These are phyloP conservation scores for Penicillium sp. DNA, from an alignment of 2,329 filamentous ascomycete species.

Conservation along the genomic window DNA sequence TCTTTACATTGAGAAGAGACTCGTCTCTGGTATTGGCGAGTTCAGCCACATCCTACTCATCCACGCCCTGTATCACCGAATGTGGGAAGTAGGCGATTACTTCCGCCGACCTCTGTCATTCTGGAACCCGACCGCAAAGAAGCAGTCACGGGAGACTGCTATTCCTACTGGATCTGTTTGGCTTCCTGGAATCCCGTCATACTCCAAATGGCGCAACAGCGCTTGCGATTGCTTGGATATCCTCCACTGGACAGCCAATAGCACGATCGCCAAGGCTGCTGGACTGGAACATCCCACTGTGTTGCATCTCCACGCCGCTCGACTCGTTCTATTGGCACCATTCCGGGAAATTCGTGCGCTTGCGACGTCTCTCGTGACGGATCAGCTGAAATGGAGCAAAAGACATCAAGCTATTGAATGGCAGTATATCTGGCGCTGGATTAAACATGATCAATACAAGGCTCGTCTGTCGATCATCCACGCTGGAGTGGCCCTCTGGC, in stretches of 20 bases:
- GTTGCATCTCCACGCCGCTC: constrained; percentile 57
- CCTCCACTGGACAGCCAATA: constrained; percentile 61
- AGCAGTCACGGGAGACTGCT: constrained; percentile 37
- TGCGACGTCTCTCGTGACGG: constrained; percentile 39
- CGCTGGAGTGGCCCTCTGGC: constrained; percentile 56
- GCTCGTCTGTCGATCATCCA: constrained; percentile 60
- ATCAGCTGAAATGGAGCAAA: constrained; percentile 34
- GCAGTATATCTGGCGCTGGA: constrained; percentile 53
- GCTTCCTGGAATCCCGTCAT: constrained; percentile 52
- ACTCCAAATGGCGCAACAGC: constrained; percentile 50
- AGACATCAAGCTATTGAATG: constrained; percentile 35
- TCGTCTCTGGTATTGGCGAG: constrained; percentile 49
- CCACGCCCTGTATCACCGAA: constrained; percentile 54
- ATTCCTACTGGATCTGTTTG: constrained; percentile 44
- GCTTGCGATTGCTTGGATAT: constrained; percentile 54
- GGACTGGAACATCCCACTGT: constrained; percentile 59
- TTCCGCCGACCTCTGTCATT: constrained; percentile 49
- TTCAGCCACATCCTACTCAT: constrained; percentile 54
- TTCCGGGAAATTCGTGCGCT: constrained; percentile 50
- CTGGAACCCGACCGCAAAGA: constrained; percentile 49
- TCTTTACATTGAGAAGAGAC: constrained; percentile 53
- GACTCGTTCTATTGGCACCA: constrained; percentile 56
- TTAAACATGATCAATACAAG: constrained; percentile 56
- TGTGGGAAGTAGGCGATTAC: constrained; percentile 53
- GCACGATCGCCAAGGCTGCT: constrained; percentile 50